Conservation (phyloP, 305 asterid species). For the Fraxinus dipetala region DNA sequence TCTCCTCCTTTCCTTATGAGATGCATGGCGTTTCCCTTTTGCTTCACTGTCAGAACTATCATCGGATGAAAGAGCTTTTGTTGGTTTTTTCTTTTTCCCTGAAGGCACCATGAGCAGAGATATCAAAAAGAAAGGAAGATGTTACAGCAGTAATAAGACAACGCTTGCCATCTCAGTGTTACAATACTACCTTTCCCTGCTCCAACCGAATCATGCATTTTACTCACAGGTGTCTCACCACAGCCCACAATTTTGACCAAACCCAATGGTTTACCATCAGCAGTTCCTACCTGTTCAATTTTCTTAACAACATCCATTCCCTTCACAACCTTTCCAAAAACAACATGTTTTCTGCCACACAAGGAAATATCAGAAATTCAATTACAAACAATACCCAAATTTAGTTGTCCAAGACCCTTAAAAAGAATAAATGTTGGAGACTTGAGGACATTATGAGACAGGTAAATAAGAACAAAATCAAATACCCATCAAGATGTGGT, state of each 20-base stretch:
- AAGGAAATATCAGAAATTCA: not conserved
- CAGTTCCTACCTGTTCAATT: slow-evolving; percentile 74
- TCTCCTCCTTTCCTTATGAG: slow-evolving; percentile 48
- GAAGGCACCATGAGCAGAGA: slow-evolving; percentile 29
- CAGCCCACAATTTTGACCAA: slow-evolving; percentile 72
- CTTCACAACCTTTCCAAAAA: slow-evolving; percentile 85
- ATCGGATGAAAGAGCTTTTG: slow-evolving; percentile 36
- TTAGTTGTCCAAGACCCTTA: not conserved
- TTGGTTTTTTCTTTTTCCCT: slow-evolving; percentile 58
- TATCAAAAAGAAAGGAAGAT: slow-evolving; percentile 22
- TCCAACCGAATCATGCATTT: slow-evolving; percentile 30
- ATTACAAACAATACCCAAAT: slow-evolving; percentile 17
- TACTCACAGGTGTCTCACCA: slow-evolving; percentile 57
- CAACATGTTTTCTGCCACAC: slow-evolving; percentile 82
- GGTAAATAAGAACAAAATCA: slow-evolving; percentile 16
- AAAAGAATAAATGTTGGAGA: not conserved
- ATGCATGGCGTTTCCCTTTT: slow-evolving; percentile 47
- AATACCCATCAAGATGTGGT: slow-evolving; percentile 94
- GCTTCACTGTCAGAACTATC: slow-evolving; percentile 45
- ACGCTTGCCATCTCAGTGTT: not conserved
- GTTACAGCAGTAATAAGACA: slow-evolving; percentile 20
- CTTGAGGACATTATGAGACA: not conserved
- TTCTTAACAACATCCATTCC: slow-evolving; percentile 82
- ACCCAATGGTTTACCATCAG: slow-evolving; percentile 61
- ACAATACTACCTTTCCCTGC: slow-evolving; percentile 57